Base-by-base conservation (phyloP, 768 basidiomycete genomes). In the Pleurotus cornucopiae region DNA sequence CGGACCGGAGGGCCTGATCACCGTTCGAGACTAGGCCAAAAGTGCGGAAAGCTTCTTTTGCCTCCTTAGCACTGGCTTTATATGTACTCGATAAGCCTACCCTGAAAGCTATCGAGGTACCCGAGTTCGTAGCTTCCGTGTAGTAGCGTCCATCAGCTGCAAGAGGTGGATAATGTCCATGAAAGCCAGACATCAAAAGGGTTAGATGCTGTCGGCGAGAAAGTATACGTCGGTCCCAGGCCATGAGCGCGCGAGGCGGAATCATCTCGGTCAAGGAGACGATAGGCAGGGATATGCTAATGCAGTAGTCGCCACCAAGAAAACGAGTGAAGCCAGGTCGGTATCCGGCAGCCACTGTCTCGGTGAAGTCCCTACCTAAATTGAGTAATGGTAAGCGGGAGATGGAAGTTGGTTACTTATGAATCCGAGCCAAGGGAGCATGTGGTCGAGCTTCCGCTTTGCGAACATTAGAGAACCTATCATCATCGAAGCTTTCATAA, bases 141-240 rank as follows among this genome's bases (percentile, higher is more conserved):
- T 61, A 63, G 34, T 78, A 75, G 1, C 66, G 67, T 11, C 78
- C 84, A 51, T 78, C 76, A 2, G 66, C 58, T 48, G 70, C 63
- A 41, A 85, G 57, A 43, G 79, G 67, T n/a, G 84, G 86, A 68
- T 86, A 83, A 46, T 74, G 62, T 2, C 78, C 75, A 18, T 71
- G 68, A 56, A 81, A 72, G 5, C 85, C 82, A 14, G 80, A 80
- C 13, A 89, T 80, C 23, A 89, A 75, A n/a, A 89, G 76, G 4
- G 81, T 81, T 46, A 90, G 72, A 68, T 87, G 74, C 18, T 81
- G 80, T 11, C 78, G 70, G 26, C 76, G 74, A 4, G 81, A 73
- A 18, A 89, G 73, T 4, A 89, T 76, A 6, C 78, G 78, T 12
- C 80, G 74, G 62, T 90, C 88, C 88, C 88, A 90, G 20, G 87